phyloP scores from a whole-genome alignment of 2,329 filamentous ascomycete genomes.

The Fusarium nelsonii region DNA sequence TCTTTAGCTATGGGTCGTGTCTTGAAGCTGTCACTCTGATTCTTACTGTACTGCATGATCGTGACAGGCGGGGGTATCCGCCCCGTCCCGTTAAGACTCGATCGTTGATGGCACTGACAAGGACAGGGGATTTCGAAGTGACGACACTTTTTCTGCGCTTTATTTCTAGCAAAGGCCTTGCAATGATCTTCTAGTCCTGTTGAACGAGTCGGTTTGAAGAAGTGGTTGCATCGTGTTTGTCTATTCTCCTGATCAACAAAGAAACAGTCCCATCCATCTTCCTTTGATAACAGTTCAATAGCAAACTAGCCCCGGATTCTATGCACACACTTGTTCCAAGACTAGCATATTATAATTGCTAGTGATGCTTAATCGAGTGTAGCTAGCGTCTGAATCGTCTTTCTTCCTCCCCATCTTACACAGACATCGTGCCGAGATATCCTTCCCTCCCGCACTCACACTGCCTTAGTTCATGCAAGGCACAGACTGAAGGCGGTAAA shows the following conservation, averaged over 20 bases:
- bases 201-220: neutral
- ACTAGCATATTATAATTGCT: no score
- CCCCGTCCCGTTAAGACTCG: neutral
- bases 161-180: neutral
- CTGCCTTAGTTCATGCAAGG: conserved; percentile 11
- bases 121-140: neutral
- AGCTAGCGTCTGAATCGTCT: neutral
- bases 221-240: neutral
- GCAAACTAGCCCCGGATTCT: neutral
- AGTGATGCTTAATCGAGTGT: neutral
- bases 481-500: neutral
- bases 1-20: conserved; percentile 6
- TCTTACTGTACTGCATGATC: neutral
- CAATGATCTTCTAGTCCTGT: neutral
- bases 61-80: conserved; percentile 18
- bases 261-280: neutral
- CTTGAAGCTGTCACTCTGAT: conserved; percentile 7
- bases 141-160: neutral
- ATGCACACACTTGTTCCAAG: neutral
- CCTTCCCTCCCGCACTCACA: neutral
- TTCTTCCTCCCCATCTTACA: neutral
- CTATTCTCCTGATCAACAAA: neutral
- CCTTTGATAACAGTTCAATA: neutral
- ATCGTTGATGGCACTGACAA: conserved; percentile 4
- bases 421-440: neutral